Conservation (phyloP, 306 rosid species). For the Casuarina equisetifolia region DNA sequence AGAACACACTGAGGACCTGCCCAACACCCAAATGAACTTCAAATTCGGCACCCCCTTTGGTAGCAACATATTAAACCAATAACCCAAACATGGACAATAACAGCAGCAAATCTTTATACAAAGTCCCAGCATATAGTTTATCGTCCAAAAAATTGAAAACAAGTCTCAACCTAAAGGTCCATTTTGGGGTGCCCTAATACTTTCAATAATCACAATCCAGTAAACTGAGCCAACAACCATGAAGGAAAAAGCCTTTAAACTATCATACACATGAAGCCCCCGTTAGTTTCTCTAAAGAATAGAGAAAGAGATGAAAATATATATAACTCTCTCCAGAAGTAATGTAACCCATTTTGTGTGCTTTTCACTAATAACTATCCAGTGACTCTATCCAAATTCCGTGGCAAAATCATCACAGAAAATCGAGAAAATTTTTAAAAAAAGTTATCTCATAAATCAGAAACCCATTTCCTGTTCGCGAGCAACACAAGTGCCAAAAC, state of each 20-base stretch:
- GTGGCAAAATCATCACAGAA: constrained; percentile 3
- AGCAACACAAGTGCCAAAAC: background rate
- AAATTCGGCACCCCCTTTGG: constrained; percentile 8
- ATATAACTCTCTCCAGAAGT: background rate
- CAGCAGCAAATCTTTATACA: background rate
- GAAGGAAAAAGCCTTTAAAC: constrained; percentile 13
- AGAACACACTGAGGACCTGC: constrained; percentile 91
- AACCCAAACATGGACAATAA: constrained; percentile 14
- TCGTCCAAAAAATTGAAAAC: background rate
- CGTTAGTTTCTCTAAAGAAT: background rate
- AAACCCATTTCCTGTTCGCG: background rate
- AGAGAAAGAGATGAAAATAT: background rate
- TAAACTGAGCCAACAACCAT: background rate
- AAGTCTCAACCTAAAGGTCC: constrained; percentile 2
- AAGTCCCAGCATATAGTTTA: background rate
- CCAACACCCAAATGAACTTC: constrained; percentile 27
- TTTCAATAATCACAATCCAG: constrained; percentile 24
- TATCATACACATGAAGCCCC: background rate
- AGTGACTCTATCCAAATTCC: background rate
- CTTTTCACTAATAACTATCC: background rate
- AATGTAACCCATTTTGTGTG: background rate
- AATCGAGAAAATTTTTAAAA: background rate
- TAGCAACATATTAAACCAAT: background rate
- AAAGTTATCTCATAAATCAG: background rate
- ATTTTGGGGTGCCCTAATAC: background rate